Percentiles rank a stretch among this genome's conserved stretches.
These are phyloP conservation scores for Dipodascus albidus DNA, from an alignment of 805 yeast species.

Conservation along the genomic window DNA sequence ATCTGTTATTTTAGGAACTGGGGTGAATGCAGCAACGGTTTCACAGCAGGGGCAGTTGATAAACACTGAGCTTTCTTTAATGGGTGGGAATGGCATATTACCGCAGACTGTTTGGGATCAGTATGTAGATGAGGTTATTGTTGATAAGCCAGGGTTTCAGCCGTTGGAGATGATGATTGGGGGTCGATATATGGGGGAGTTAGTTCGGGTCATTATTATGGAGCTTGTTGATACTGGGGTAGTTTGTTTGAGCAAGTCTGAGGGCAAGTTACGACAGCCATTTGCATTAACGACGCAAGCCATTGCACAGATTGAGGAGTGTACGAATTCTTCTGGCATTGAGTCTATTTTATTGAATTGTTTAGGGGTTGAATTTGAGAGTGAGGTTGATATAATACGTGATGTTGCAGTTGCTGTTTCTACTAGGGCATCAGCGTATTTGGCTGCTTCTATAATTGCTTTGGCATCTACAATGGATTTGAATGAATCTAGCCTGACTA, in stretches of 20 bases:
- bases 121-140: constrained; percentile 43
- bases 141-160: constrained; percentile 67
- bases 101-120: constrained; percentile 71
- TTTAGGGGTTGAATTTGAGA: constrained; percentile 7
- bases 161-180: constrained; percentile 79
- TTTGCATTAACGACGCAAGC: constrained; percentile 17
- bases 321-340: constrained; percentile 8
- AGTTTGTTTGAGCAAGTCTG: constrained; percentile 10
- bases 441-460: constrained; percentile 21
- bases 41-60: constrained; percentile 59
- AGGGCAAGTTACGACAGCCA: constrained; percentile 14
- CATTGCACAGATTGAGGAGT: constrained; percentile 20
- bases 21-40: constrained; percentile 69
- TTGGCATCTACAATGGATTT: constrained; percentile 14
- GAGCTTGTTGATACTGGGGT: constrained; percentile 48
- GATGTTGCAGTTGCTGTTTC: constrained; percentile 21
- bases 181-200: constrained; percentile 85
- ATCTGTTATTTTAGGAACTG: constrained; percentile 87
- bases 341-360: too few species aligned
- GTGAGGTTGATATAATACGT: constrained; percentile 16
- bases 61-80: constrained; percentile 84
- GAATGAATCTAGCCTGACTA: constrained; percentile 10
- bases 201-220: constrained; percentile 57
- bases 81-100: constrained; percentile 69
- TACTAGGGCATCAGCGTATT: constrained; percentile 23